These are phyloP conservation scores for Colletotrichum siamense DNA, from an alignment of 2,329 filamentous ascomycete genomes.

Conservation along the genomic window DNA sequence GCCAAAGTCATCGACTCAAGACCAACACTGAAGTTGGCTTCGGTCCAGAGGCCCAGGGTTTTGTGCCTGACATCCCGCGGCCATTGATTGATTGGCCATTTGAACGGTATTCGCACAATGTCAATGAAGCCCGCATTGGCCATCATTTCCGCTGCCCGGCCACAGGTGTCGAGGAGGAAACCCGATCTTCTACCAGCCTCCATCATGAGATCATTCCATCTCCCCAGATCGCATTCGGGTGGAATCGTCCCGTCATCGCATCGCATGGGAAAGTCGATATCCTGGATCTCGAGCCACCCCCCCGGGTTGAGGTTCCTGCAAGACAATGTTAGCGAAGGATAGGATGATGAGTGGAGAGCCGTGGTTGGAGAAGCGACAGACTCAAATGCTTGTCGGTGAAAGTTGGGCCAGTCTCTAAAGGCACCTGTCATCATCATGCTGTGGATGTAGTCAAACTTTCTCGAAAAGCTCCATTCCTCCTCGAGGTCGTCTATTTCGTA, in stretches of 20 bases:
- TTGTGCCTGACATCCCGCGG: slow-evolving; percentile 30
- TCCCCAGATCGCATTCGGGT: slow-evolving; percentile 25
- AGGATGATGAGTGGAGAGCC: not conserved
- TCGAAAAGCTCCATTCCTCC: slow-evolving; percentile 46
- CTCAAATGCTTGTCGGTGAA: slow-evolving; percentile 28
- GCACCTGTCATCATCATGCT: slow-evolving; percentile 36
- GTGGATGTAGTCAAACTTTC: slow-evolving; percentile 40
- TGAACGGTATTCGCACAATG: slow-evolving; percentile 26
- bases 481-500: slow-evolving; percentile 66
- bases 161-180: slow-evolving; percentile 31
- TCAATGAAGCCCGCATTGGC: slow-evolving; percentile 29
- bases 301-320: slow-evolving; percentile 35
- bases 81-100: slow-evolving; percentile 34
- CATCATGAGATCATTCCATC: slow-evolving; percentile 34
- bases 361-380: not conserved
- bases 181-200: slow-evolving; percentile 32
- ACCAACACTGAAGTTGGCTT: slow-evolving; percentile 26
- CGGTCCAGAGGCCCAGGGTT: slow-evolving; percentile 26
- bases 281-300: slow-evolving; percentile 43
- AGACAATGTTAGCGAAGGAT: not conserved
- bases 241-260: slow-evolving; percentile 34
- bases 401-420: slow-evolving; percentile 29
- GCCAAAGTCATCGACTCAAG: slow-evolving; percentile 30
- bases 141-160: slow-evolving; percentile 30
- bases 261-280: slow-evolving; percentile 35